These are phyloP conservation scores for Pseudopithomyces maydicus DNA, from an alignment of 2,329 filamentous ascomycete species.

Conservation along the genomic window DNA sequence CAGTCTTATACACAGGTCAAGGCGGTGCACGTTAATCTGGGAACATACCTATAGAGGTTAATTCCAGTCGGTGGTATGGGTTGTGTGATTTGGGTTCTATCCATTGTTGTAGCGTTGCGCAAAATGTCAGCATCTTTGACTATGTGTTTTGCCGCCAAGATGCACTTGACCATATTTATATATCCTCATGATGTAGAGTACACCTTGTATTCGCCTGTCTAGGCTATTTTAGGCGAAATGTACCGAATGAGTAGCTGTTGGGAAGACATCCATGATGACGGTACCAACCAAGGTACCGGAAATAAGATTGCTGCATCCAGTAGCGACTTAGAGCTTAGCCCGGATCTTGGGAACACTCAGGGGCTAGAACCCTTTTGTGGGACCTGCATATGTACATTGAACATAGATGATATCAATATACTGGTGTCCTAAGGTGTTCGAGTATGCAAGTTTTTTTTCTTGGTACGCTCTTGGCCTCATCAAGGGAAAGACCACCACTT, in stretches of 20 bases:
- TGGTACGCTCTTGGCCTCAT: too few species aligned
- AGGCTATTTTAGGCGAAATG: not conserved
- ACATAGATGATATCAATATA: too few species aligned
- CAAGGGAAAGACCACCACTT: too few species aligned
- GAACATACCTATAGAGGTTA: not conserved
- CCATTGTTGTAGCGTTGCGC: not conserved
- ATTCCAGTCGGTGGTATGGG: not conserved
- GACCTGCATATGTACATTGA: too few species aligned
- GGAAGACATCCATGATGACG: not conserved
- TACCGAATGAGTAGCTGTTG: not conserved
- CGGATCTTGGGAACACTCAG: not conserved
- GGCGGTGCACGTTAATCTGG: not conserved
- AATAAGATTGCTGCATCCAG: not conserved
- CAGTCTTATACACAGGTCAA: conserved; percentile 1
- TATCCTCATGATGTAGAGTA: too few species aligned
- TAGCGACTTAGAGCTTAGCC: not conserved
- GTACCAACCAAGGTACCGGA: not conserved
- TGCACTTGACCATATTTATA: too few species aligned
- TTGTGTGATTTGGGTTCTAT: not conserved
- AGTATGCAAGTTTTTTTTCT: too few species aligned
- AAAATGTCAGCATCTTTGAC: not conserved
- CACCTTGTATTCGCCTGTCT: too few species aligned
- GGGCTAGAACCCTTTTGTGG: not conserved
- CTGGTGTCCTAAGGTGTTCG: too few species aligned
- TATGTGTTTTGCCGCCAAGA: not conserved